Evolutionary conservation across 176 grass and related monocot species (phyloP).

Genomic region (Ensete glaucum): DNA sequence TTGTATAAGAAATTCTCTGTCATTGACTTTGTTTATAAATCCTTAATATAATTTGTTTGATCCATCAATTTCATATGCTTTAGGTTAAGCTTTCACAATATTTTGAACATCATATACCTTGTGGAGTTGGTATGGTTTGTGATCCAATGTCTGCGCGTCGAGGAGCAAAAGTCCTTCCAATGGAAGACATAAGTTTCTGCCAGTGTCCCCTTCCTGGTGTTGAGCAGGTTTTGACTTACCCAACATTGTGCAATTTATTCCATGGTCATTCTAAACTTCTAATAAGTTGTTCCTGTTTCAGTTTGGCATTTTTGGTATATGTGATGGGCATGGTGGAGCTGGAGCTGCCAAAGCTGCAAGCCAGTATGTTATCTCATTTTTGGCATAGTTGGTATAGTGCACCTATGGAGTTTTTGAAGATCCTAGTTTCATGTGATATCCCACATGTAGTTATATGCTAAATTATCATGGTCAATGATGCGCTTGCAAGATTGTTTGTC

Average conservation of each 20-base stretch:
- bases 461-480: not conserved
- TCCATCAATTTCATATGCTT: not conserved
- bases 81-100: constrained; percentile 50
- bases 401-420: not conserved
- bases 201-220: constrained; percentile 57
- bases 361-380: constrained; percentile 36
- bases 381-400: not conserved
- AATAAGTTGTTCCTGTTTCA: constrained; percentile 27
- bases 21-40: not conserved
- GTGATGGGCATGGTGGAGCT: constrained; percentile 84
- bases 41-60: not conserved
- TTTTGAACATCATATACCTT: constrained; percentile 33
- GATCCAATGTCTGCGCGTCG: constrained; percentile 61
- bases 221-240: constrained; percentile 40
- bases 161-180: constrained; percentile 58
- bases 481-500: no score
- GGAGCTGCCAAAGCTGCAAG: constrained; percentile 63
- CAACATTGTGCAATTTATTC: constrained; percentile 3
- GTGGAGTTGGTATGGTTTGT: constrained; percentile 62
- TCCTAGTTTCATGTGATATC: not conserved
- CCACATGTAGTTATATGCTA: no score
- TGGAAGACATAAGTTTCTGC: constrained; percentile 65
- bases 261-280: not conserved
- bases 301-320: constrained; percentile 80
- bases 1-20: not conserved